Evolutionary conservation across 139 green algal species (phyloP).

Genomic region (Eudorina sp.): DNA sequence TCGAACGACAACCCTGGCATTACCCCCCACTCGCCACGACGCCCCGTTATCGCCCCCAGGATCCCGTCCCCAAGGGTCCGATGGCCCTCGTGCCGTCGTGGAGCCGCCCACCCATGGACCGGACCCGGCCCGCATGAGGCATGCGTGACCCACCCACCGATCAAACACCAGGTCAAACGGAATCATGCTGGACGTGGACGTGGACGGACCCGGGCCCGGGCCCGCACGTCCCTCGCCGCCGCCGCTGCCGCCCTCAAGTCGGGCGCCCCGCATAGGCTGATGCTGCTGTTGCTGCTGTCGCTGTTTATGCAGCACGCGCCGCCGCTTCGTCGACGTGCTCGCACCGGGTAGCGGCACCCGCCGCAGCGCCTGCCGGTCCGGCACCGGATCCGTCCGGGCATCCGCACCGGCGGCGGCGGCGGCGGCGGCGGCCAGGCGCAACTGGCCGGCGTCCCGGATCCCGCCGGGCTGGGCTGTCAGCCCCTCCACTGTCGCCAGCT

Average conservation of each 20-base stretch:
- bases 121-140: neutral
- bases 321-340: neutral
- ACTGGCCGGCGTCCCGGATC: neutral
- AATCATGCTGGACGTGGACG: neutral
- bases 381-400: too few species aligned
- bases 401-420: too few species aligned
- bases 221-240: neutral
- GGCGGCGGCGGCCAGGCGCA: too few species aligned
- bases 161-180: constrained; percentile 30
- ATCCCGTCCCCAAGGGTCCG: too few species aligned
- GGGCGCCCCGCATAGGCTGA: neutral
- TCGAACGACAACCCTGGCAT: too few species aligned
- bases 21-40: too few species aligned
- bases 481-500: neutral
- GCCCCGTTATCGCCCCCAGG: too few species aligned
- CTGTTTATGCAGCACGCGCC: neutral
- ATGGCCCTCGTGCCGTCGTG: too few species aligned
- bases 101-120: neutral
- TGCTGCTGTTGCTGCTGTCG: neutral
- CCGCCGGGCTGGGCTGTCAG: neutral
- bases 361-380: too few species aligned
- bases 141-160: neutral
- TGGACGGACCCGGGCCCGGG: neutral
- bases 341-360: too few species aligned
- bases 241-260: neutral